Conservation (phyloP, 352 stramenopile species). For the Pelagophyceae sp. region DNA sequence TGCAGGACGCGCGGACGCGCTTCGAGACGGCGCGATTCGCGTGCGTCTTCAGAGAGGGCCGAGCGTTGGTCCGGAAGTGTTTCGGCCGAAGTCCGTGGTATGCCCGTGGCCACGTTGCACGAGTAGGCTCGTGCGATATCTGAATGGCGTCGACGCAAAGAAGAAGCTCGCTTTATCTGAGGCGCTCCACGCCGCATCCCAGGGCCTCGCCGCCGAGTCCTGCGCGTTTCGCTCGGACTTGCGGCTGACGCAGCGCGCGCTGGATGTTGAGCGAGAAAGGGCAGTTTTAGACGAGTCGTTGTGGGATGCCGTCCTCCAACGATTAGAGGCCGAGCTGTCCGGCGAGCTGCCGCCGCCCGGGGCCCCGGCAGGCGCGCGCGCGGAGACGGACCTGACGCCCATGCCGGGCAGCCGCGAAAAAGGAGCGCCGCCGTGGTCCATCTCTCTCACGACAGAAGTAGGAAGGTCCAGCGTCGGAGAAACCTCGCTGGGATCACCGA, state of each 20-base stretch:
- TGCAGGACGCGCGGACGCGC: not conserved
- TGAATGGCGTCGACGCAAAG: conserved; percentile 7
- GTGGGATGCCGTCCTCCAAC: not conserved
- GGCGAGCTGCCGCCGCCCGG: conserved; percentile 14
- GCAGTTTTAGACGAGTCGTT: not conserved
- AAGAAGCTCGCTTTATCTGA: not conserved
- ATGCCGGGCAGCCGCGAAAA: too few relatives aligned
- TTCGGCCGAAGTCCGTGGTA: too few relatives aligned
- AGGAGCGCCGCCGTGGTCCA: conserved; percentile 1
- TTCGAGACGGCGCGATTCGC: conserved; percentile 5
- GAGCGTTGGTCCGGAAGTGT: too few relatives aligned
- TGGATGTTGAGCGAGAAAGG: not conserved
- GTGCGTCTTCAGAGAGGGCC: too few relatives aligned
- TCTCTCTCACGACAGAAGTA: conserved; percentile 4
- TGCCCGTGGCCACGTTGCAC: too few relatives aligned
- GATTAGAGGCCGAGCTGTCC: conserved; percentile 3
- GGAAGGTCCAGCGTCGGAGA: too few relatives aligned
- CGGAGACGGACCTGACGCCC: not conserved
- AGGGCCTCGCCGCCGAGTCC: not conserved
- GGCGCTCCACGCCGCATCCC: not conserved
- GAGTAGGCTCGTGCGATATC: conserved; percentile 12
- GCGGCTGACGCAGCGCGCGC: not conserved
- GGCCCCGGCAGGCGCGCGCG: not conserved
- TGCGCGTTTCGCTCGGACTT: not conserved
- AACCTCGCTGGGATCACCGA: too few relatives aligned